These are phyloP conservation scores for Fistulina hepatica DNA, from an alignment of 1,284 basidiomycete species.

Conservation along the genomic window DNA sequence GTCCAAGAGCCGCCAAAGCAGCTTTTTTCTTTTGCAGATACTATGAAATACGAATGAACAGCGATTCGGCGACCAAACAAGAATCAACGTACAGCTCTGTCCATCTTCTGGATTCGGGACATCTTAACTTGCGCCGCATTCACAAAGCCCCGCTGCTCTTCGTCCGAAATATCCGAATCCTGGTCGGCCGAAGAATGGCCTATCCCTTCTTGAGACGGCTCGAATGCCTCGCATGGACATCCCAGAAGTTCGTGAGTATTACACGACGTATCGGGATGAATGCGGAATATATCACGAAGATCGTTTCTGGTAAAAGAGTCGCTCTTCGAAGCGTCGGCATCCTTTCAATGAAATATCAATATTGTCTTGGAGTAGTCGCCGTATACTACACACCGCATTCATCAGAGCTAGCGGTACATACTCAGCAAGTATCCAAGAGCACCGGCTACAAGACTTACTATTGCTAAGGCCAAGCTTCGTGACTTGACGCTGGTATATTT, in stretches of 20 bases:
- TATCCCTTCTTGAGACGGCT: conserved; percentile 13
- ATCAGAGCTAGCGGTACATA: conserved; percentile 41
- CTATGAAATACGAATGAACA: conserved; percentile 27
- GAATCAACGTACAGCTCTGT: conserved; percentile 37
- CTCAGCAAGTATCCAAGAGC: conserved; percentile 8
- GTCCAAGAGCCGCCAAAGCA: conserved; percentile 71
- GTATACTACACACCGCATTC: conserved; percentile 29
- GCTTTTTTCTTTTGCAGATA: conserved; percentile 62
- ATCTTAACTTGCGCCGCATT: conserved; percentile 59
- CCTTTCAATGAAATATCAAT: no score
- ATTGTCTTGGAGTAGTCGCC: conserved; percentile 29
- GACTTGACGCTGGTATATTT: conserved; percentile 86
- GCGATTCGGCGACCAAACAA: conserved; percentile 2
- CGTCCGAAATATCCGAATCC: conserved; percentile 19
- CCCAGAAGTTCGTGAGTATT: conserved; percentile 86
- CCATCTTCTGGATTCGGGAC: conserved; percentile 36
- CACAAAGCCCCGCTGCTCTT: conserved; percentile 44
- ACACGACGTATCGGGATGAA: conserved; percentile 73
- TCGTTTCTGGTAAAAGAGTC: conserved; percentile 88
- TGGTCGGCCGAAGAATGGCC: conserved; percentile 22
- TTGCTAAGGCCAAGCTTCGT: conserved; percentile 91
- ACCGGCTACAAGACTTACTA: conserved; percentile 41
- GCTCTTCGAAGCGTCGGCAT: conserved; percentile 55
- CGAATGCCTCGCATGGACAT: conserved; percentile 49
- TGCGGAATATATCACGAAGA: conserved; percentile 83